A percentile compares a stretch with the other conserved stretches of the same genome.
Conservation (phyloP, 2,329 filamentous ascomycete species). For the Botryotinia globosa region DNA sequence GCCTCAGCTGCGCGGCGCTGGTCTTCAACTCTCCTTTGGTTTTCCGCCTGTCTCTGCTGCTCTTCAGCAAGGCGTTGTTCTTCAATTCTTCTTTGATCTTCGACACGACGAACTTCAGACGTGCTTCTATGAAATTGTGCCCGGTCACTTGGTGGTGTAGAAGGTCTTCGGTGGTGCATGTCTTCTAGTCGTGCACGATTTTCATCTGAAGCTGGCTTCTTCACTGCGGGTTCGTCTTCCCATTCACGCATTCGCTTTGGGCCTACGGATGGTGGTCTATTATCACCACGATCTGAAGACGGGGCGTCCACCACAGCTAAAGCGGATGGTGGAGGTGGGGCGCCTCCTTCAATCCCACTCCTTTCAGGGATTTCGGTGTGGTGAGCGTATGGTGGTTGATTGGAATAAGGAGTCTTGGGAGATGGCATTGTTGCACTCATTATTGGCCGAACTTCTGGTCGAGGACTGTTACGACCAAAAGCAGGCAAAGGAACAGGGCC, state of each 20-base stretch:
- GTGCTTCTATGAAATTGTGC: constrained; percentile 74
- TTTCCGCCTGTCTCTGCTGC: constrained; percentile 42
- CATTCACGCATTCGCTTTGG: constrained; percentile 88
- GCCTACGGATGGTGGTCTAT: constrained; percentile 73
- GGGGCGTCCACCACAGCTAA: constrained; percentile 66
- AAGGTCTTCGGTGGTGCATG: constrained; percentile 72
- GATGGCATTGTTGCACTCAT: constrained; percentile 86
- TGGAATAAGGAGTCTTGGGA: constrained; percentile 81
- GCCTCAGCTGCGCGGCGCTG: constrained; percentile 56
- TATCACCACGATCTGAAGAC: constrained; percentile 61
- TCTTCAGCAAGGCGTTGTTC: constrained; percentile 41
- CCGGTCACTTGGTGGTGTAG: constrained; percentile 61
- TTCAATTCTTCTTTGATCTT: constrained; percentile 68
- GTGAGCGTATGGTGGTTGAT: constrained; percentile 73
- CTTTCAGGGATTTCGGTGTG: constrained; percentile 56
- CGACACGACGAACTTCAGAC: constrained; percentile 62
- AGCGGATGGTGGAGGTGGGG: constrained; percentile 63
- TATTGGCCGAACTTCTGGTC: constrained; percentile 78
- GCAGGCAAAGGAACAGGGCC: constrained; percentile 53
- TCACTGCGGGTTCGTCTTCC: constrained; percentile 74
- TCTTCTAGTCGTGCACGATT: constrained; percentile 84
- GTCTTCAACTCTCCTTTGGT: constrained; percentile 50
- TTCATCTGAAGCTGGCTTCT: constrained; percentile 89
- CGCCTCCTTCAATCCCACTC: constrained; percentile 53
- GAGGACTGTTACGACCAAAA: constrained; percentile 74